These are phyloP conservation scores for Proliferodiscus dingleyae DNA, from an alignment of 2,329 filamentous ascomycete genomes.

Conservation along the genomic window DNA sequence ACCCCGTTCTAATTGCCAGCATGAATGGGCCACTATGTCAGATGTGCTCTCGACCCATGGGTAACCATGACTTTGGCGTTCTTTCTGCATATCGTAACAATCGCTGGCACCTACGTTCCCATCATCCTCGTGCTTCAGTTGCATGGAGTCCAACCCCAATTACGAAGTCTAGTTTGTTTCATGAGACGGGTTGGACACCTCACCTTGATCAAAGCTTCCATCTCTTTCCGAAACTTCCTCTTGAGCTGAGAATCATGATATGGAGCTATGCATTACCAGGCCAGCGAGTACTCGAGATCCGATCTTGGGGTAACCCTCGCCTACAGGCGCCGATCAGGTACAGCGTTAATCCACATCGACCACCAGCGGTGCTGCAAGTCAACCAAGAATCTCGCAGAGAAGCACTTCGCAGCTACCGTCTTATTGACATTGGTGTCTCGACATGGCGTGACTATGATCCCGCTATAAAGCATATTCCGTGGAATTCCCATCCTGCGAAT, in stretches of 20 bases:
- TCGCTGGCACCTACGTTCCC: constrained; percentile 2
- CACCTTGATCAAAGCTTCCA: not conserved
- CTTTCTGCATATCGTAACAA: not conserved
- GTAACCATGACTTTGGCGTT: not conserved
- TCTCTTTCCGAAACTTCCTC: constrained; percentile 17
- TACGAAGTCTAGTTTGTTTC: not conserved
- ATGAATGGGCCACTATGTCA: no score
- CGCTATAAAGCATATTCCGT: constrained; percentile 10
- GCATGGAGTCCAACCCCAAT: constrained; percentile 7
- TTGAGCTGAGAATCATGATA: constrained; percentile 22
- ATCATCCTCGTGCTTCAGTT: constrained; percentile 5
- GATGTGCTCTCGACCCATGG: not conserved
- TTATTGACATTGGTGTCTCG: constrained; percentile 16
- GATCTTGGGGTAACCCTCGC: constrained; percentile 16
- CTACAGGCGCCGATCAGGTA: constrained; percentile 15
- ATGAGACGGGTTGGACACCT: not conserved
- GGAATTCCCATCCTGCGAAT: constrained; percentile 17
- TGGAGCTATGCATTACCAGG: constrained; percentile 16
- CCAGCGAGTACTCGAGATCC: constrained; percentile 18
- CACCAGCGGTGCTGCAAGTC: constrained; percentile 15
- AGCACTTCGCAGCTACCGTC: constrained; percentile 14
- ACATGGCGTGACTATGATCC: constrained; percentile 4
- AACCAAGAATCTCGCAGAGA: constrained; percentile 19
- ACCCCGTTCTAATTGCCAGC: no score
- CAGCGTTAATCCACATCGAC: constrained; percentile 9